Conservation (phyloP, 2,329 filamentous ascomycete genomes). For the Fusarium floridanum region DNA sequence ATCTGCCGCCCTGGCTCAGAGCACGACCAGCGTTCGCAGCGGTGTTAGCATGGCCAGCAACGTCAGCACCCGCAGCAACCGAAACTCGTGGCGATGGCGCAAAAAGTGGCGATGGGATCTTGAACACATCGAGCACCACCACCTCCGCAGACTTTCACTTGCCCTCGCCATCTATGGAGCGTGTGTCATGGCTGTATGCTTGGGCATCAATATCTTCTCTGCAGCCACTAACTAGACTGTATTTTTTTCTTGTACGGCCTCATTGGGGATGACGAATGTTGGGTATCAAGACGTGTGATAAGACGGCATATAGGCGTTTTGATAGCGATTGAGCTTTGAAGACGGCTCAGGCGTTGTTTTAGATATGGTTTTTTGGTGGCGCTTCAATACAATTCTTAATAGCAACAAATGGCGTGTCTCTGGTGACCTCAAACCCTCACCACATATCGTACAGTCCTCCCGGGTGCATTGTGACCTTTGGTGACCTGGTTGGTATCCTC, state of each 20-base stretch:
- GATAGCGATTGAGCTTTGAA: conserved; percentile 36
- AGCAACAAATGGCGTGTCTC: conserved; percentile 24
- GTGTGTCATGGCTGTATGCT: conserved; percentile 89
- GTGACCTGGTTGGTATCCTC: not conserved
- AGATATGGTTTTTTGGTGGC: conserved; percentile 37
- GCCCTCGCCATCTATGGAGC: conserved; percentile 85
- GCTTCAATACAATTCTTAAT: conserved; percentile 41
- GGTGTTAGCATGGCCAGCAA: conserved; percentile 53
- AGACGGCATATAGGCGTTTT: conserved; percentile 40
- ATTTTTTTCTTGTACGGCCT: conserved; percentile 33
- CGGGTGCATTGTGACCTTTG: not conserved
- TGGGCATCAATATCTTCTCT: conserved; percentile 88
- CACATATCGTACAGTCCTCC: conserved; percentile 33
- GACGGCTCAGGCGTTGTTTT: conserved; percentile 38
- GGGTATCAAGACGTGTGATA: conserved; percentile 35
- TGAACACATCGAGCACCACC: conserved; percentile 72
- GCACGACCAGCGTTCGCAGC: conserved; percentile 61
- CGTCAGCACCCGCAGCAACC: conserved; percentile 42
- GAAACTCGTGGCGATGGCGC: conserved; percentile 63
- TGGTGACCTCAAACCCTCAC: conserved; percentile 3
- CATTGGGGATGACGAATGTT: conserved; percentile 32
- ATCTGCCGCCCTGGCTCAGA: conserved; percentile 58
- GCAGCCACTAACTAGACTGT: conserved; percentile 64
- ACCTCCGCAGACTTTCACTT: conserved; percentile 80
- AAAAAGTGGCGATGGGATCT: conserved; percentile 71